Base-by-base conservation (phyloP, 352 stramenopile genomes). In the Pythium aphanidermatum region DNA sequence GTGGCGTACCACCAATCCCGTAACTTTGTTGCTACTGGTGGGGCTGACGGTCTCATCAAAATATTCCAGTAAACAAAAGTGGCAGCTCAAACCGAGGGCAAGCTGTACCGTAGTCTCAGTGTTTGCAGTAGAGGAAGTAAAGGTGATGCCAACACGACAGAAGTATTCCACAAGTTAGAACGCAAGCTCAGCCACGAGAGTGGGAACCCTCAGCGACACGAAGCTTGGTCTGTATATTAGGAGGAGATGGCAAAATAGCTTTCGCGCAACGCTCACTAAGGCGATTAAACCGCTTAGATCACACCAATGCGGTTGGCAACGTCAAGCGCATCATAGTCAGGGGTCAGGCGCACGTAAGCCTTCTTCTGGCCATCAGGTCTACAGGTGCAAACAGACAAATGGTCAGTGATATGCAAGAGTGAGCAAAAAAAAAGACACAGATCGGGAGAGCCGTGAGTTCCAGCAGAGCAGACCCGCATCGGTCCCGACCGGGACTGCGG, bases 251-350 rank as follows among this genome's bases (percentile, higher is more conserved):
- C 70, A 83, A 68, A 74, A 60, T 43, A 80, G 52, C 65, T 50
- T 71, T 75, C 57, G 51, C 52, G 65, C 51, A 57, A 59, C 30
- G 51, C 51, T 54, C 43, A 31, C 19, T 54, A 67, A 60, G 52
- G 46, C 56, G 40, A 55, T 17, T 54, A 59, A 43, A 59, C 56
- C 43, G 55, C 67, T 98, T 99, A 99, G 87, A 99, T 99, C 61
- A 99, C 97, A 74, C 96, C 96, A 78, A 99, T 98, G 74, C 95
- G 92, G 90, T 99, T 99, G 54, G 97, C 97, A 72, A 99, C 95
- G 84, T 99, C 97, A 68, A 99, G 86, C 45, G 97, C 97, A 86
- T 99, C 97, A 75, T 98, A 98, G 74, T 99, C 96, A 66, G 96
- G 86, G 58, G 92, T 98, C 53, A 99, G 80, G 65, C 94, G 87